Evolutionary conservation across 176 grass and related monocot genomes (phyloP), one percentile per base, ranked within the genome.

Genomic region (Avena atlantica): DNA sequence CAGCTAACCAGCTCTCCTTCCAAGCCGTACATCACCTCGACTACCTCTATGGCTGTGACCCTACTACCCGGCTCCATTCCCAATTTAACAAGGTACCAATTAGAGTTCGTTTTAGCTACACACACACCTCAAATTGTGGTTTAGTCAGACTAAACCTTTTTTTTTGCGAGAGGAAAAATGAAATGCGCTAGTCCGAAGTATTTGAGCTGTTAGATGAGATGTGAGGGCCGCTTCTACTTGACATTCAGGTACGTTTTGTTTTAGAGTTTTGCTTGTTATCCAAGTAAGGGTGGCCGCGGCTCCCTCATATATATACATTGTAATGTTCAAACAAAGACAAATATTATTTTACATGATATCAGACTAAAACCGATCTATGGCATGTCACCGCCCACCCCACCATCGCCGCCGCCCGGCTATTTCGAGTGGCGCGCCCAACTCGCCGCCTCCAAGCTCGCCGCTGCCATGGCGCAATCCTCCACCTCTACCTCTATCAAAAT

Each of bases 141-240:
- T 66, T 66, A 67, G 64, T 67, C 64, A 67, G 25, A 67, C 40
- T 29, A 27, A 29, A 25, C 3, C 17, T 56, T 34, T 6, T n/a
- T 12, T 62, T 8, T 61, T 11, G 2, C 4, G 20, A 82, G 50
- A 53, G 31, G 1, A 5, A 31, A 64, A 60, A 6, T 25, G 55
- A 78, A 57, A 66, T 16, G 14, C 0, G 52, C 7, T 16, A 52
- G 15, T 55, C 56, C 4, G 19, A 61, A 59, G 81, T 70, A 66
- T 62, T 81, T 86, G 62, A 81, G 86, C 82, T 88, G 62, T 55
- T 20, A 9, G 52, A 85, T 61, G 79, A 11, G 76, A 85, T 70
- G 81, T 76, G 81, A 76, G 52, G 78, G 42, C 70, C 27, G 29
- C 81, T 78, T 77, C 77, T 85, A 29, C 50, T 55, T 75, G 24